phyloP scores from a whole-genome alignment of 306 rosid species.

The Dryas alaskensis region DNA sequence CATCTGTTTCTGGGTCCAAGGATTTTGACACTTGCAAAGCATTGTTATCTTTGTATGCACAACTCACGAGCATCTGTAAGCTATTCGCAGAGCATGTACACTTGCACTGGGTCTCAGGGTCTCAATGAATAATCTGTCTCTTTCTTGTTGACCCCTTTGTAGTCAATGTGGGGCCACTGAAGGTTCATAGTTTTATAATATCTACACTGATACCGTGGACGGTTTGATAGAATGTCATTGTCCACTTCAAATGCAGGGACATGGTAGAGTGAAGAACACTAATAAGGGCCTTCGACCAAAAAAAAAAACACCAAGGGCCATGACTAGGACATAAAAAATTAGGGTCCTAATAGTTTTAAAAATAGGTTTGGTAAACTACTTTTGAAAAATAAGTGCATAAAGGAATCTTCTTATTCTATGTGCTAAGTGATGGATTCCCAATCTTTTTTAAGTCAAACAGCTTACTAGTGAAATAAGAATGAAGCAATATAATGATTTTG shows the following conservation, averaged over 20 bases:
- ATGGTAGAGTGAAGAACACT: conserved; percentile 5
- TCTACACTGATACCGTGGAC: background rate
- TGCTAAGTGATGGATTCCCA: background rate
- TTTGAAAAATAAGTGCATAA: conserved; percentile 26
- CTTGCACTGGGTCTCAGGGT: no score
- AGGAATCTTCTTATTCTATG: background rate
- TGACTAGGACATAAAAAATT: conserved; percentile 8
- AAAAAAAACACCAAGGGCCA: background rate
- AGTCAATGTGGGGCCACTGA: background rate
- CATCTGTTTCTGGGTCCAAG: no score
- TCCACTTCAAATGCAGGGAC: conserved; percentile 8
- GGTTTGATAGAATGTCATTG: conserved; percentile 4
- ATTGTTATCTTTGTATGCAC: no score
- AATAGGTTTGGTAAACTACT: conserved; percentile 35
- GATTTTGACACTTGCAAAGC: no score
- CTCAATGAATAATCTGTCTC: background rate
- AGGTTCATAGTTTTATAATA: background rate
- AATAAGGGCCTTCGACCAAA: no score
- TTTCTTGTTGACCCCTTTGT: background rate
- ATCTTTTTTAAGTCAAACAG: conserved; percentile 14
- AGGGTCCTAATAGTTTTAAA: background rate
- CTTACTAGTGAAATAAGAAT: background rate
- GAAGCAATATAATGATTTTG: background rate
- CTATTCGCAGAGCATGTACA: no score
- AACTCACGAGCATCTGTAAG: no score